Base-by-base conservation (phyloP, 2,329 filamentous ascomycete species). In the Dendryphion nanum region DNA sequence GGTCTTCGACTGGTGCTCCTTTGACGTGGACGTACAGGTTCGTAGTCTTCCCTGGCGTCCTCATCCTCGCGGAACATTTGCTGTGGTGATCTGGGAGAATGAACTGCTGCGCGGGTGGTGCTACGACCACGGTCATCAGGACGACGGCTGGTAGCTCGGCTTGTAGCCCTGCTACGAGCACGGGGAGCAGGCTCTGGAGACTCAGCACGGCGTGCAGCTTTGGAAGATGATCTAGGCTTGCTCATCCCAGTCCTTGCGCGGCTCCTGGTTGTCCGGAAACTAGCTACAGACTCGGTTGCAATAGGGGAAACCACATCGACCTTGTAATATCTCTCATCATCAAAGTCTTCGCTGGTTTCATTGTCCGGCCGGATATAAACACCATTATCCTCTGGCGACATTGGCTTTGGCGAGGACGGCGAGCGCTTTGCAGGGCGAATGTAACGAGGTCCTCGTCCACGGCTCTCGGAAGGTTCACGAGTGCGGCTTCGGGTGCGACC, bases 341-440 rank as follows among this genome's bases (percentile, higher is more conserved):
- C 68, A 20, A 69, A 70, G 16, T 63, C 69, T 8, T 75, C 75
- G 42, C 67, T 71, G 4, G 62, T 58, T 34, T 63, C 65, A 33
- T 69, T 67, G 43, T 71, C 73, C 30, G 61, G 57, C 18, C 34
- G 67, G 57, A 42, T 87, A 62, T 61, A 61, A 10, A 71, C 56
- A 3, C 66, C 68, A 14, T 71, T 67, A 54, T 96, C 89, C 53
- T 95, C 88, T 0, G 89, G 89, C 3, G 90, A 95, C 90, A 96
- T 96, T 3, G 90, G 89, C 2, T 95, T 78, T 0, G 91, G 91
- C 0, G 91, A 96, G 2, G 89, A 94, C 1, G 91, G 91, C 1
- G 91, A 96, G 16, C 86, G 78, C 67, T 95, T 95, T 10, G 82
- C 79, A 14, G 85, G 80, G 57, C 82, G 85, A 45, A 85, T 89